Evolutionary conservation across 176 grass and related monocot genomes (phyloP), one percentile per base, ranked within the genome.

Genomic region (Avena sativa): DNA sequence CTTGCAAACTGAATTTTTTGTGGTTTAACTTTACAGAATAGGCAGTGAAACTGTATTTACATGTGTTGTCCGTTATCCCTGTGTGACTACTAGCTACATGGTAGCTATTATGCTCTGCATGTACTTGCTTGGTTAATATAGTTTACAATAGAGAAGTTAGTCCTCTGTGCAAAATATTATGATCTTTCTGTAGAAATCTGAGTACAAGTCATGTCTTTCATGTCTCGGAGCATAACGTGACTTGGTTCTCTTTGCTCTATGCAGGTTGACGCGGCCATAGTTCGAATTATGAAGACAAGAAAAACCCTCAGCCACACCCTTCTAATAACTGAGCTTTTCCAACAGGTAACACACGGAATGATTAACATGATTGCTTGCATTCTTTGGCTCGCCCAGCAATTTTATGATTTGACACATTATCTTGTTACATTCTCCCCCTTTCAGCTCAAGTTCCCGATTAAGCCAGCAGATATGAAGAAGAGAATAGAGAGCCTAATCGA

Each of bases 381-480:
- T 74, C 25, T 81, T 71, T 48, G 20, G 6, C 25, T 63, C 2
- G 2, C 2, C 3, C 23, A 23, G n/a, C 49, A 66, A 51, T 7
- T 62, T 74, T 55, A 66, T 17, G 62, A 66, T 17, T 48, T 71
- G 26, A 66, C 63, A 66, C 26, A 28, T 68, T 70, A 53, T 82
- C 20, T 64, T 8, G 34, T 57, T 79, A 17, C n/a, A 9, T n/a
- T 57, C 71, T 82, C 43, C 17, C 46, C 76, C 32, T 86, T 86
- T 90, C 87, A 99, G 97, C 94, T 99, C 61, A 99, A 99, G 85
- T 99, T 99, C 83, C 97, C 94, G 15, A 96, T 97, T 89, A 99
- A 99, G 84, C 97, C 97, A 38, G 87, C 92, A 9, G 97, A 97
- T 86, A 91, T 99, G 64, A 99, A 99, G 92, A 99, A 99, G 94